These are phyloP conservation scores for Mrakia gelida DNA, from an alignment of 768 basidiomycete genomes.

Conservation along the genomic window DNA sequence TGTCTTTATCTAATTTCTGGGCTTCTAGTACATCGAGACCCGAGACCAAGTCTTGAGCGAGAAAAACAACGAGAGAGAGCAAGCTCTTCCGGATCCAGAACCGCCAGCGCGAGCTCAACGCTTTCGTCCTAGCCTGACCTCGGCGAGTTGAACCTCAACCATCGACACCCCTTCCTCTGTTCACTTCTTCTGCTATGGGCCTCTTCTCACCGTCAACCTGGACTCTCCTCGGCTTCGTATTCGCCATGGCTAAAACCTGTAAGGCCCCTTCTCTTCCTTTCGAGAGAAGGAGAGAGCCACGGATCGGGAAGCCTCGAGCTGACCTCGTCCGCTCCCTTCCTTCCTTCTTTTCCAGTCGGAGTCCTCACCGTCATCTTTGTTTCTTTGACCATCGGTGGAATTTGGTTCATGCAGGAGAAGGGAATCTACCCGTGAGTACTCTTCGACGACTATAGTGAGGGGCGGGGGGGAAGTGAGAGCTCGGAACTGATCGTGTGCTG, in stretches of 20 bases:
- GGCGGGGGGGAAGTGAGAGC: neutral
- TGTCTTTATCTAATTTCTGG: neutral
- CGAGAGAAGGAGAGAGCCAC: neutral
- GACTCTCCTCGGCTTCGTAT: slow-evolving; percentile 19
- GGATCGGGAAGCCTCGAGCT: neutral
- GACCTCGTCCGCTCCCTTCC: neutral
- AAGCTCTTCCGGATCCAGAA: no score
- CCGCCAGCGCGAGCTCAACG: no score
- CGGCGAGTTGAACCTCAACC: neutral
- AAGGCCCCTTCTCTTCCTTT: neutral
- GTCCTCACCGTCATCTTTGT: neutral
- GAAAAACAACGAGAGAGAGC: no score
- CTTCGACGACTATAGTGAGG: neutral
- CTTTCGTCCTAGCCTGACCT: no score
- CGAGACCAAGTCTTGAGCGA: no score
- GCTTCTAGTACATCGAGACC: no score
- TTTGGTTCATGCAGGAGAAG: slow-evolving; percentile 27
- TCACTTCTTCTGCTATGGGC: neutral
- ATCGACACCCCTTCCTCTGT: neutral
- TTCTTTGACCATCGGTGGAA: slow-evolving; percentile 5
- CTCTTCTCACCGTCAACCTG: slow-evolving; percentile 12
- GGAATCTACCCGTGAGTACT: slow-evolving; percentile 29
- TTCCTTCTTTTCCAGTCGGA: neutral
- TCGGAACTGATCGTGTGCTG: neutral
- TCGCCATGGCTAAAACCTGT: slow-evolving; percentile 14